Evolutionary conservation across 345 rosid genomes (phyloP).

Genomic region (Lumnitzera littorea): DNA sequence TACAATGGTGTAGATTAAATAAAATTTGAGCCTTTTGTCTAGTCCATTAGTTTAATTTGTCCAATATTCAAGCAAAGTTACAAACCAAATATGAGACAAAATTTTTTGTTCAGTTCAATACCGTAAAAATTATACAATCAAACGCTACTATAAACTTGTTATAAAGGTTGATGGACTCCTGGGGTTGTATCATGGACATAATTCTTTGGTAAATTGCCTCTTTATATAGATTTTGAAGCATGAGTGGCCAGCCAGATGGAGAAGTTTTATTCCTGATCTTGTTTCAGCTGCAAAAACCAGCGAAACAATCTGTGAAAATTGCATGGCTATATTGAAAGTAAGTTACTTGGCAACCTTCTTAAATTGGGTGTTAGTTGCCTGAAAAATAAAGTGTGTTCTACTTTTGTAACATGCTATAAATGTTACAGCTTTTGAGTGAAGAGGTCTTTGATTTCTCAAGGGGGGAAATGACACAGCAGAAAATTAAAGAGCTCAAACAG

Average conservation of each 20-base stretch:
- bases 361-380: background rate
- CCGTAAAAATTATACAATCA: too few relatives aligned
- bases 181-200: too few relatives aligned
- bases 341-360: slow-evolving; percentile 13
- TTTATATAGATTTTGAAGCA: slow-evolving; percentile 74
- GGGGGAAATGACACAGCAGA: slow-evolving; percentile 97
- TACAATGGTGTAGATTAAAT: too few relatives aligned
- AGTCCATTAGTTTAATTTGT: too few relatives aligned
- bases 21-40: too few relatives aligned
- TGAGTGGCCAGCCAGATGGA: slow-evolving; percentile 99
- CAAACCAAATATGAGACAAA: too few relatives aligned
- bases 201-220: too few relatives aligned
- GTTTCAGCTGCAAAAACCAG: slow-evolving; percentile 99
- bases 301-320: slow-evolving; percentile 98
- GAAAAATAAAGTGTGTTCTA: background rate
- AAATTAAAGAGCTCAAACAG: slow-evolving; percentile 96
- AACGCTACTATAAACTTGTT: too few relatives aligned
- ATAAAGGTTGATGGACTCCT: too few relatives aligned
- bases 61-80: too few relatives aligned
- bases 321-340: slow-evolving; percentile 95
- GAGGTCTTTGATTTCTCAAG: slow-evolving; percentile 99
- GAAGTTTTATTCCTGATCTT: slow-evolving; percentile 95
- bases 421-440: slow-evolving; percentile 82
- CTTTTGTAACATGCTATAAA: background rate
- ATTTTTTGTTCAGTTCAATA: too few relatives aligned